phyloP scores from a whole-genome alignment of 148 eudicot genomes.

The Fallopia convolvulus region DNA sequence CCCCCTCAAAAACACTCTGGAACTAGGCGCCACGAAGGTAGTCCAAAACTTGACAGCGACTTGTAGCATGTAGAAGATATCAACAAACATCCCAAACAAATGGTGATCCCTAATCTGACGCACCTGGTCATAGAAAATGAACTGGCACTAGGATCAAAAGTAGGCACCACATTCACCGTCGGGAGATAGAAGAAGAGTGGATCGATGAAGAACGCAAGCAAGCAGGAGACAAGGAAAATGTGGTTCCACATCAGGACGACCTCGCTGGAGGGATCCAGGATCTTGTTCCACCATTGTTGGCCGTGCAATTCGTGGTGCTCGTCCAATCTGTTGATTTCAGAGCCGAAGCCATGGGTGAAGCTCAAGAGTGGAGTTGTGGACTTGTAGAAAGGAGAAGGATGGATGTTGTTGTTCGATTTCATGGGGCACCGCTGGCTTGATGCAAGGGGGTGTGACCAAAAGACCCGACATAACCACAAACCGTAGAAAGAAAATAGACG shows the following conservation, averaged over 20 bases:
- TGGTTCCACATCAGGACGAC: conserved; percentile 63
- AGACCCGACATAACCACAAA: too few relatives aligned
- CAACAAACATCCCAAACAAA: conserved; percentile 45
- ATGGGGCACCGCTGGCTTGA: neutral
- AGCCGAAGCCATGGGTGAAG: conserved; percentile 7
- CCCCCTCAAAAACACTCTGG: conserved; percentile 74
- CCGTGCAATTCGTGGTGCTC: conserved; percentile 1
- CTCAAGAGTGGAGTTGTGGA: conserved; percentile 19
- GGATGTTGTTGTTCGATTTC: conserved; percentile 17
- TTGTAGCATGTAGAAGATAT: conserved; percentile 52
- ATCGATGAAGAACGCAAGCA: conserved; percentile 66
- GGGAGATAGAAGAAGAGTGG: conserved; percentile 81
- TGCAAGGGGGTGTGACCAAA: too few relatives aligned
- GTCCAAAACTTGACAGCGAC: conserved; percentile 63
- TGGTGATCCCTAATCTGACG: conserved; percentile 34
- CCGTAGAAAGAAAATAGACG: too few relatives aligned
- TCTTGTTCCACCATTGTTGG: conserved; percentile 30
- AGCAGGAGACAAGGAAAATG: conserved; percentile 52
- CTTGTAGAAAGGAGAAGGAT: conserved; percentile 23
- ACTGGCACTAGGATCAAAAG: conserved; percentile 7
- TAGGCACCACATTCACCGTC: conserved; percentile 10
- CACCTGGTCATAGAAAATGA: conserved; percentile 42
- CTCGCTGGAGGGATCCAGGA: conserved; percentile 69
- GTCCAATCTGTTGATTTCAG: conserved; percentile 19
- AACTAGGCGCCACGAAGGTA: conserved; percentile 76